Percentiles rank a stretch among this genome's conserved stretches.
These are phyloP conservation scores for Hordeum pubiflorum DNA, from an alignment of 202 grass and related monocot genomes.

Conservation along the genomic window DNA sequence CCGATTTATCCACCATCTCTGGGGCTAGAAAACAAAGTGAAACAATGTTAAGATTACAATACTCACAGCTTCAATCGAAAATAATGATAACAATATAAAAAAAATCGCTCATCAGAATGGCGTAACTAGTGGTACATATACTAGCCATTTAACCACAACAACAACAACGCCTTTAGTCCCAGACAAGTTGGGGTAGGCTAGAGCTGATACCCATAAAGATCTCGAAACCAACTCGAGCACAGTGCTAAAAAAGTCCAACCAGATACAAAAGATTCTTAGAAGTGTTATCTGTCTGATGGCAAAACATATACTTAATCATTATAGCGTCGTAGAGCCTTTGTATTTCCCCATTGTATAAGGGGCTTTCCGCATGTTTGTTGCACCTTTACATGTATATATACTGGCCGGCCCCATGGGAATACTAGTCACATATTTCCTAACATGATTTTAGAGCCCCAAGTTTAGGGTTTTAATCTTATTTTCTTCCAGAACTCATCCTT, in stretches of 20 bases:
- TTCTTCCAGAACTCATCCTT: background rate
- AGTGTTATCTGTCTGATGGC: background rate
- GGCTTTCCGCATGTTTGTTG: background rate
- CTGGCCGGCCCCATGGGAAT: background rate
- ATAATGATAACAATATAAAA: background rate
- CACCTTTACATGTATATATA: background rate
- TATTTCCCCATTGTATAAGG: background rate
- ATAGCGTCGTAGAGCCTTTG: background rate
- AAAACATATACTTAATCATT: too few relatives aligned
- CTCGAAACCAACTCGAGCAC: background rate
- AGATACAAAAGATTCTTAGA: background rate
- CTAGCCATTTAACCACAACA: background rate
- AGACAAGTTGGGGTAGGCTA: too few relatives aligned
- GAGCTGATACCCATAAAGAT: too few relatives aligned
- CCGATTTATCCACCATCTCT: conserved; percentile 67
- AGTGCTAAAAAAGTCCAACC: background rate
- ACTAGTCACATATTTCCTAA: background rate
- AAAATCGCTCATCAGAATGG: background rate
- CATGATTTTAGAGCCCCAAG: background rate
- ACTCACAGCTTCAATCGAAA: background rate
- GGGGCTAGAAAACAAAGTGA: conserved; percentile 54
- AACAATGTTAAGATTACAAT: conserved; percentile 17
- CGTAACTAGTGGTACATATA: conserved; percentile 1
- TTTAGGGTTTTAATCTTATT: background rate
- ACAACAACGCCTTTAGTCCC: too few relatives aligned